A percentile compares a stretch with the other conserved stretches of the same genome.
Evolutionary conservation across 2,329 filamentous ascomycete species (phyloP).

Genomic region (Polychaeton citri): DNA sequence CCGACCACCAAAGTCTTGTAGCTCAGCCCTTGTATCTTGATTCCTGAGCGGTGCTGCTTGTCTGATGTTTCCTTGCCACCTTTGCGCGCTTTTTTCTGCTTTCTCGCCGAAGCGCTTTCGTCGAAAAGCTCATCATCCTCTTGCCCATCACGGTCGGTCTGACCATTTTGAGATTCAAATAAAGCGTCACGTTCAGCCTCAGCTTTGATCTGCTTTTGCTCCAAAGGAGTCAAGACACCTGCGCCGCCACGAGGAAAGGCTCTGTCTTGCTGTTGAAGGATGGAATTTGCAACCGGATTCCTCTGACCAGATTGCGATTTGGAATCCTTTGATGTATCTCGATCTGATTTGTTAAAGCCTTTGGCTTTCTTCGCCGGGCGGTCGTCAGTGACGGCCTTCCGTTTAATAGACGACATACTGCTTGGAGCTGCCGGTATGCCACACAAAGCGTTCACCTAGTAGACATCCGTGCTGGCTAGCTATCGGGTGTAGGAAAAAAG

Average conservation of each 20-base stretch:
- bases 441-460: too few species aligned
- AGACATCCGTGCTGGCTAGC: too few species aligned
- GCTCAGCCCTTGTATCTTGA: slow-evolving; percentile 75
- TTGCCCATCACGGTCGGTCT: slow-evolving; percentile 36
- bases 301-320: slow-evolving; percentile 11
- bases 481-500: not conserved
- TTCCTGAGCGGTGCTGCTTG: slow-evolving; percentile 32
- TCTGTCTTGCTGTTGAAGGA: slow-evolving; percentile 64
- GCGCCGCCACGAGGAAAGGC: slow-evolving; percentile 87
- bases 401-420: slow-evolving; percentile 32
- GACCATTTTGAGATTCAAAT: slow-evolving; percentile 61
- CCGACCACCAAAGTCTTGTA: slow-evolving; percentile 67
- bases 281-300: slow-evolving; percentile 24
- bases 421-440: too few species aligned
- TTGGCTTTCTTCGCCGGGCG: slow-evolving; percentile 22
- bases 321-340: slow-evolving; percentile 7
- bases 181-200: slow-evolving; percentile 86
- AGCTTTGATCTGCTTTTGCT: slow-evolving; percentile 91
- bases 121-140: slow-evolving; percentile 34
- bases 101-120: slow-evolving; percentile 32
- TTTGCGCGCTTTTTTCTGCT: slow-evolving; percentile 36
- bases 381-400: slow-evolving; percentile 29
- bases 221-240: slow-evolving; percentile 78
- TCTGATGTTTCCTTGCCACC: slow-evolving; percentile 26
- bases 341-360: slow-evolving; percentile 4